These are phyloP conservation scores for Rostrohypoxylon terebratum DNA, from an alignment of 495 filamentous ascomycete genomes.

Conservation along the genomic window DNA sequence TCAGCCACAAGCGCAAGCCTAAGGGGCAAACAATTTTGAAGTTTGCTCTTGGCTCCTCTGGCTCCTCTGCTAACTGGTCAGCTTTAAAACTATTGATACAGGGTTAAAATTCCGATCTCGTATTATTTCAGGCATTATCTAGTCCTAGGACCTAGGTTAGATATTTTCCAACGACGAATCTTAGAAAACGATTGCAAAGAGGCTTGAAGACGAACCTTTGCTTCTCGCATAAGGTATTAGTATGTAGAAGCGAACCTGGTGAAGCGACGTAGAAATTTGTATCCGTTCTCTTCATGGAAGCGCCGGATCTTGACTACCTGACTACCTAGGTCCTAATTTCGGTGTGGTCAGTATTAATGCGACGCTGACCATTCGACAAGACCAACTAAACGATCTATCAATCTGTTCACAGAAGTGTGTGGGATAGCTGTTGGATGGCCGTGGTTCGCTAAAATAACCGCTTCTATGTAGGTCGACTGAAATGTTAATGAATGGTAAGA, in stretches of 20 bases:
- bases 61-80: background rate
- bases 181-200: slow-evolving; percentile 10
- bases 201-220: slow-evolving; percentile 9
- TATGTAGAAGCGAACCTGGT: background rate
- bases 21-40: slow-evolving; percentile 9
- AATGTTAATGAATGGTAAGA: background rate
- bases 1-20: slow-evolving; percentile 13
- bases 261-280: background rate
- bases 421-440: background rate
- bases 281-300: background rate
- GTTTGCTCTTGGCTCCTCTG: slow-evolving; percentile 14
- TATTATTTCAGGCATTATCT: background rate
- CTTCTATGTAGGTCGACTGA: background rate
- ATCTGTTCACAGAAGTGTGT: background rate
- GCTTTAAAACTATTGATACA: slow-evolving; percentile 16
- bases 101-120: background rate
- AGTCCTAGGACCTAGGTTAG: no score
- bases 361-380: background rate
- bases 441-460: slow-evolving; percentile 1
- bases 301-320: background rate
- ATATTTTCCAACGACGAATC: background rate
- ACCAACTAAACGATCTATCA: slow-evolving; percentile 5
- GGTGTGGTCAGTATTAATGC: background rate
- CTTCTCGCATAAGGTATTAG: background rate
- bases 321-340: no score